Percentiles rank a stretch among this genome's conserved stretches.
Evolutionary conservation across 2,329 filamentous ascomycete genomes (phyloP).

Genomic region (Pleoardoris graminearum): DNA sequence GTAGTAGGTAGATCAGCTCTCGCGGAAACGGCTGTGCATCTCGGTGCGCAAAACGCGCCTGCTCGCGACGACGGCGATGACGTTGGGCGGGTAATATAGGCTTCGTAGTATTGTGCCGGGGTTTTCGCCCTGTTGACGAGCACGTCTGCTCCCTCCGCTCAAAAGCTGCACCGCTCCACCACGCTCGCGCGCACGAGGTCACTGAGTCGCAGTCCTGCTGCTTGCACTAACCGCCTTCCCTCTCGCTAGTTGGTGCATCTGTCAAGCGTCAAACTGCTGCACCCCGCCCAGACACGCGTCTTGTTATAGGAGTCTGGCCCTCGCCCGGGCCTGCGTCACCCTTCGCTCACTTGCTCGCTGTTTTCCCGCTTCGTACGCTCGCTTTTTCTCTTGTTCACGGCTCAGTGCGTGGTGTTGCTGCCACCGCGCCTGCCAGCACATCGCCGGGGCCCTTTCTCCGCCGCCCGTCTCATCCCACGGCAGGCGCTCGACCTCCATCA

Average conservation of each 20-base stretch:
- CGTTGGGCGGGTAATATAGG: slow-evolving; percentile 11
- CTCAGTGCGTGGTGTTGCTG: slow-evolving; percentile 8
- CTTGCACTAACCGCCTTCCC: slow-evolving; percentile 1
- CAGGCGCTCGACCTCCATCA: slow-evolving; percentile 20
- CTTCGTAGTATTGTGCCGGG: slow-evolving; percentile 14
- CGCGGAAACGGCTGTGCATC: neutral
- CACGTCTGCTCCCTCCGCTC: slow-evolving; percentile 1
- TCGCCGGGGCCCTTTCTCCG: slow-evolving; percentile 15
- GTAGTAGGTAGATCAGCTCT: neutral
- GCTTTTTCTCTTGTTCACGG: slow-evolving; percentile 10
- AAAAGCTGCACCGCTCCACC: neutral
- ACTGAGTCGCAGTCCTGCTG: neutral
- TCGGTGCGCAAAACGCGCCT: slow-evolving; percentile 9
- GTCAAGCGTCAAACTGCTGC: slow-evolving; percentile 8
- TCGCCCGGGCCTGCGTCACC: slow-evolving; percentile 16
- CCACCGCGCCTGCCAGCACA: slow-evolving; percentile 24
- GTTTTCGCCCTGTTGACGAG: slow-evolving; percentile 17
- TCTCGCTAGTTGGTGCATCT: slow-evolving; percentile 8
- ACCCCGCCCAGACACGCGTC: slow-evolving; percentile 10
- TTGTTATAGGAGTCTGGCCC: slow-evolving; percentile 13
- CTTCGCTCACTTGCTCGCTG: slow-evolving; percentile 5
- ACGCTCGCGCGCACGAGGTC: neutral
- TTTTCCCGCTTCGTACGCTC: slow-evolving; percentile 19
- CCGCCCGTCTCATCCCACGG: slow-evolving; percentile 24
- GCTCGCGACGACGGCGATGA: slow-evolving; percentile 13